phyloP scores from a whole-genome alignment of 1,284 basidiomycete species.

The Melampsora occidentalis region DNA sequence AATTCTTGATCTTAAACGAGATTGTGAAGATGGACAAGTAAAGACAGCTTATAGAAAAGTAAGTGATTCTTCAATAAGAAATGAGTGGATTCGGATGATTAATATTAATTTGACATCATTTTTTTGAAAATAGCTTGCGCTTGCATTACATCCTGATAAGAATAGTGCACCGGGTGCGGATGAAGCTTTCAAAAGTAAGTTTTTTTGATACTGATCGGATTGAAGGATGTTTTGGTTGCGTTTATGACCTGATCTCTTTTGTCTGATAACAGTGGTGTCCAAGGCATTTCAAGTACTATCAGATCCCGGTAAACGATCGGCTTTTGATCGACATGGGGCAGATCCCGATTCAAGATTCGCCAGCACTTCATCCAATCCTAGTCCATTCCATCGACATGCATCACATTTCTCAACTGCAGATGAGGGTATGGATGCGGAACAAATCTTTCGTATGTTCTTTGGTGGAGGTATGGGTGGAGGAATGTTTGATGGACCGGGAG shows the following conservation, averaged over 20 bases:
- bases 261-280: constrained; percentile 73
- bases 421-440: constrained; percentile 87
- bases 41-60: constrained; percentile 99
- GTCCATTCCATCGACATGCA: constrained; percentile 51
- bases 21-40: constrained; percentile 82
- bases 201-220: neutral
- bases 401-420: constrained; percentile 58
- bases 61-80: constrained; percentile 47
- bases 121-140: constrained; percentile 65
- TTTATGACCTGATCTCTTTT: constrained; percentile 22
- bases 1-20: constrained; percentile 78
- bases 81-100: neutral
- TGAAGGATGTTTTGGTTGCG: constrained; percentile 33
- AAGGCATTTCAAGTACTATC: constrained; percentile 95
- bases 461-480: constrained; percentile 64
- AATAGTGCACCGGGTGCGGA: constrained; percentile 94
- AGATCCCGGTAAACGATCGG: constrained; percentile 85
- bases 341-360: constrained; percentile 79
- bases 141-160: constrained; percentile 96
- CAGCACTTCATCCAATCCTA: constrained; percentile 58
- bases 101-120: neutral
- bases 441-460: constrained; percentile 99
- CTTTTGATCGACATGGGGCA: constrained; percentile 77
- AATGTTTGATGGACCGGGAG: constrained; percentile 56
- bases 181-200: constrained; percentile 95